These are phyloP conservation scores for Dothidotthia symphoricarpi DNA, from an alignment of 2,329 filamentous ascomycete species.

Conservation along the genomic window DNA sequence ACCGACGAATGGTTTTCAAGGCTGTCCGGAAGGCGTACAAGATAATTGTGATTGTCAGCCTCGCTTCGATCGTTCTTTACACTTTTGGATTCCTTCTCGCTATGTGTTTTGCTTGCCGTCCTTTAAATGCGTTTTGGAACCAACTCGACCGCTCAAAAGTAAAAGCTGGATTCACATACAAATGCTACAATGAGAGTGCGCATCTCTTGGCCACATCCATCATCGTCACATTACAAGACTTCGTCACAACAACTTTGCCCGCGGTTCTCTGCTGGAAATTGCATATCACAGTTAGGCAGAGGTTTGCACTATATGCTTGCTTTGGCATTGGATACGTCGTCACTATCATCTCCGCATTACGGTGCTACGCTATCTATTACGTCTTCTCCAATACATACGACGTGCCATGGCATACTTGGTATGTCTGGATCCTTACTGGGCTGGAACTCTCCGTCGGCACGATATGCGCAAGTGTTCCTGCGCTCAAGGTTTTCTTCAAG, in stretches of 20 bases:
- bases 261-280: constrained; percentile 26
- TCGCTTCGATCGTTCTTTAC: constrained; percentile 14
- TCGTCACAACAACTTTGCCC: constrained; percentile 21
- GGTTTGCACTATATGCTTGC: constrained; percentile 20
- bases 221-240: constrained; percentile 20
- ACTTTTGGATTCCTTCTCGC: constrained; percentile 19
- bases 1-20: constrained; percentile 18
- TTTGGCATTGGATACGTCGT: constrained; percentile 22
- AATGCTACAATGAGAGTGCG: constrained; percentile 23
- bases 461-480: constrained; percentile 26
- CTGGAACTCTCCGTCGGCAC: constrained; percentile 25
- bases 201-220: constrained; percentile 18
- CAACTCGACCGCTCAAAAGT: constrained; percentile 15
- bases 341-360: constrained; percentile 13
- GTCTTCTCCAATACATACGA: constrained; percentile 28
- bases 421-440: constrained; percentile 14
- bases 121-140: constrained; percentile 27
- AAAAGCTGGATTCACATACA: constrained; percentile 15
- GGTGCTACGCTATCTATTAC: constrained; percentile 15
- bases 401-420: constrained; percentile 20
- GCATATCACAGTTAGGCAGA: constrained; percentile 21
- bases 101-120: constrained; percentile 20
- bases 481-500: constrained; percentile 23
- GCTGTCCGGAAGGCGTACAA: constrained; percentile 15
- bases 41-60: constrained; percentile 14